Conservation (phyloP, 352 stramenopile genomes). For the Salisapilia sapeloensis region DNA sequence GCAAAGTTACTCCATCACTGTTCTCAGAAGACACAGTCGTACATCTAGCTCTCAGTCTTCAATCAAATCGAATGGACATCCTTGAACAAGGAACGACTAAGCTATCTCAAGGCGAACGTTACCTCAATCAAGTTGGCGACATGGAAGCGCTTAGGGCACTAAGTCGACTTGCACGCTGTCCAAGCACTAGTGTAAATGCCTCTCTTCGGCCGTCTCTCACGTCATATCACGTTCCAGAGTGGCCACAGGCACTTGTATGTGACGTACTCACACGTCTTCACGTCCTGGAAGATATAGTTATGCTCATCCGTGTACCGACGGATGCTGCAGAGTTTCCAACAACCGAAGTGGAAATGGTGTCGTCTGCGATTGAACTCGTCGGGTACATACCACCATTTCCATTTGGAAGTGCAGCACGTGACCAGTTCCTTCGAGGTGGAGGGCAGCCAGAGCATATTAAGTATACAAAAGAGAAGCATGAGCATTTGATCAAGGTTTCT, state of each 20-base stretch:
- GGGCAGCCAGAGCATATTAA: constrained; percentile 9
- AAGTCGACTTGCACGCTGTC: constrained; percentile 26
- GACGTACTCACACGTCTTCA: constrained; percentile 46
- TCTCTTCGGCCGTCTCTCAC: constrained; percentile 24
- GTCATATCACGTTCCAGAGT: constrained; percentile 20
- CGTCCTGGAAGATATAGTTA: constrained; percentile 46
- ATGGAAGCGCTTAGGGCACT: constrained; percentile 45
- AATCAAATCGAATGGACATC: constrained; percentile 55
- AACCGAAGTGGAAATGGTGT: constrained; percentile 15
- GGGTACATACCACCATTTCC: constrained; percentile 46
- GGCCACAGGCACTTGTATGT: constrained; percentile 42
- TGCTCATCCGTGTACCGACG: constrained; percentile 21
- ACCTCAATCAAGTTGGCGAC: constrained; percentile 24
- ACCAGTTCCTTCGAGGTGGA: constrained; percentile 17
- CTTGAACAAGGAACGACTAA: constrained; percentile 12
- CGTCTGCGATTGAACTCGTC: constrained; percentile 33
- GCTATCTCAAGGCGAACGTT: constrained; percentile 12
- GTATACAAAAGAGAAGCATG: constrained; percentile 24
- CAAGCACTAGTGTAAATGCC: constrained; percentile 12
- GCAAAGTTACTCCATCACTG: constrained; percentile 12
- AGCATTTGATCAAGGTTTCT: constrained; percentile 23
- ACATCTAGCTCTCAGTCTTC: constrained; percentile 49
- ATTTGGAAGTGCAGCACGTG: constrained; percentile 21
- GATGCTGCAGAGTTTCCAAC: constrained; percentile 27
- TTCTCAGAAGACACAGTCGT: constrained; percentile 43